Evolutionary conservation across 805 yeast genomes (phyloP).

Genomic region (Yamadazyma phyllophila): DNA sequence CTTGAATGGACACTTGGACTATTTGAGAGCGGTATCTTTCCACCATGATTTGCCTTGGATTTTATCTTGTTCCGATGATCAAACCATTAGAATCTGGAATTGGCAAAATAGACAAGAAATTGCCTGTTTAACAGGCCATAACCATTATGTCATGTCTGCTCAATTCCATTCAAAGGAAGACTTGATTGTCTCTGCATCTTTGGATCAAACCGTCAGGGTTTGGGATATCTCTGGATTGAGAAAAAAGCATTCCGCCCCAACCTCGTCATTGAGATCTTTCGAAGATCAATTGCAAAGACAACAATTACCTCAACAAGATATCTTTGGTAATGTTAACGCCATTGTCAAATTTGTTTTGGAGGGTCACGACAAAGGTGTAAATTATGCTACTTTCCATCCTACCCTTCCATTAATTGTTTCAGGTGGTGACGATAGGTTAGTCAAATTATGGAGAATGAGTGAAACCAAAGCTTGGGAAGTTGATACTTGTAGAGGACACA

Average conservation of each 20-base stretch:
- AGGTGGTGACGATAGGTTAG: slow-evolving; percentile 93
- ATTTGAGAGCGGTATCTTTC: slow-evolving; percentile 89
- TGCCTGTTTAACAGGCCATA: slow-evolving; percentile 96
- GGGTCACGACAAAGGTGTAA: slow-evolving; percentile 98
- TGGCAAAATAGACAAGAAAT: slow-evolving; percentile 99
- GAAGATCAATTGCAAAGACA: slow-evolving; percentile 57
- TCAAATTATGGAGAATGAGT: slow-evolving; percentile 96
- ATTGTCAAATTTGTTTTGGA: slow-evolving; percentile 93
- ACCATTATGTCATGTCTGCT: slow-evolving; percentile 97
- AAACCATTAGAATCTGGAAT: slow-evolving; percentile 98
- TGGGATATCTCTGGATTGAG: slow-evolving; percentile 97
- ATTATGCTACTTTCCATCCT: slow-evolving; percentile 98
- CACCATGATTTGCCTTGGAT: slow-evolving; percentile 98
- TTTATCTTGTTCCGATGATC: slow-evolving; percentile 94
- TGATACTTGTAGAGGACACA: slow-evolving; percentile 97
- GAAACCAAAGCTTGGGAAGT: slow-evolving; percentile 99
- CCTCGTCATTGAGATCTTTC: slow-evolving; percentile 43
- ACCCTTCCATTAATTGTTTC: slow-evolving; percentile 91
- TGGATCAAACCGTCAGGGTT: slow-evolving; percentile 98
- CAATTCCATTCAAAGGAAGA: slow-evolving; percentile 96
- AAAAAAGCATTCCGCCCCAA: slow-evolving; percentile 87
- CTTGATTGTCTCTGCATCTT: slow-evolving; percentile 88
- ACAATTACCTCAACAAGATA: slow-evolving; percentile 81
- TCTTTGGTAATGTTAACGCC: slow-evolving; percentile 92
- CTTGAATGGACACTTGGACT: slow-evolving; percentile 90